Conservation (phyloP, 306 rosid species). For the Comarum palustre region DNA sequence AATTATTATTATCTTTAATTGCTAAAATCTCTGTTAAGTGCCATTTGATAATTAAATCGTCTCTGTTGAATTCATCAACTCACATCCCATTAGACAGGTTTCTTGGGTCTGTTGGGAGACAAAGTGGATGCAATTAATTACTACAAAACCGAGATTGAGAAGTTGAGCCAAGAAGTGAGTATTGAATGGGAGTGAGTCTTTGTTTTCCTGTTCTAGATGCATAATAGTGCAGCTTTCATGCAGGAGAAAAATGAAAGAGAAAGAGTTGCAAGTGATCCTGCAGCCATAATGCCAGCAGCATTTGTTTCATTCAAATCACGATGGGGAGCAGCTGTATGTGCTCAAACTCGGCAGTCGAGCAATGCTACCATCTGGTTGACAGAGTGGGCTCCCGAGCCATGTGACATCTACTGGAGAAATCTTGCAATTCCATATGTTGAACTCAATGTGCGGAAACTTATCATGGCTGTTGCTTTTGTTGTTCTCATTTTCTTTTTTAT, state of each 20-base stretch:
- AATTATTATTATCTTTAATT: not conserved
- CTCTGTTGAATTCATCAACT: slow-evolving; percentile 32
- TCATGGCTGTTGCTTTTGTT: slow-evolving; percentile 50
- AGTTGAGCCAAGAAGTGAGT: slow-evolving; percentile 55
- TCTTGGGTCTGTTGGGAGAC: slow-evolving; percentile 57
- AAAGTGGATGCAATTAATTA: slow-evolving; percentile 68
- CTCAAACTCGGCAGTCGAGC: slow-evolving; percentile 88
- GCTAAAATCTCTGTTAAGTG: not conserved
- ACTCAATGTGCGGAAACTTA: slow-evolving; percentile 60
- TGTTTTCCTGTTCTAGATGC: slow-evolving; percentile 6
- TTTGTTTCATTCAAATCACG: slow-evolving; percentile 85
- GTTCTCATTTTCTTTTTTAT: slow-evolving; percentile 72
- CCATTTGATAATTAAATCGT: slow-evolving; percentile 1
- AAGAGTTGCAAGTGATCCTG: slow-evolving; percentile 48
- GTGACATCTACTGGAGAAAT: slow-evolving; percentile 80
- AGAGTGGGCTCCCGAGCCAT: slow-evolving; percentile 96
- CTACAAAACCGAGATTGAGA: slow-evolving; percentile 45
- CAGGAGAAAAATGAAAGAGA: slow-evolving; percentile 84
- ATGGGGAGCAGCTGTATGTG: slow-evolving; percentile 93
- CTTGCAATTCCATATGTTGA: slow-evolving; percentile 82
- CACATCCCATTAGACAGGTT: slow-evolving; percentile 68
- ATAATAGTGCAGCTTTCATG: slow-evolving; percentile 28
- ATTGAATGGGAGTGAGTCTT: slow-evolving; percentile 2
- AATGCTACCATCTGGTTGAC: slow-evolving; percentile 85
- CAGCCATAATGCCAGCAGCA: slow-evolving; percentile 77